Conservation (phyloP, 2,329 filamentous ascomycete genomes). For the Talaromyces sp. region DNA sequence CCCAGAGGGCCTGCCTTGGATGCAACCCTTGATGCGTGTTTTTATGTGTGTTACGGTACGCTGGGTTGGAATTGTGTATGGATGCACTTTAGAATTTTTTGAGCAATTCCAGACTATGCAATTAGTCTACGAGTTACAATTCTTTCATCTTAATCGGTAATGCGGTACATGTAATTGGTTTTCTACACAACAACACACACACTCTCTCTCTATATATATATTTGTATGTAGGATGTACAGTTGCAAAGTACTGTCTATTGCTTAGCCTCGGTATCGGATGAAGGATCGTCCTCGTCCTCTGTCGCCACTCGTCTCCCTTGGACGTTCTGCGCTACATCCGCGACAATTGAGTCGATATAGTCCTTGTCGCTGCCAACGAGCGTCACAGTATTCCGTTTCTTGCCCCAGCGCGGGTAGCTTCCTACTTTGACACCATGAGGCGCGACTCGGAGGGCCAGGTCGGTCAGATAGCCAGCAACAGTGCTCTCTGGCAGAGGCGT, state of each 20-base stretch:
- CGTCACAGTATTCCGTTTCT: slow-evolving; percentile 82
- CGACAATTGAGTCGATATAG: slow-evolving; percentile 72
- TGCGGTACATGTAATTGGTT: neutral
- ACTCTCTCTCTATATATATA: neutral
- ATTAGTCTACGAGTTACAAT: neutral
- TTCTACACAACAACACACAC: neutral
- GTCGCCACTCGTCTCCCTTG: slow-evolving; percentile 64
- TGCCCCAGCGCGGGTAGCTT: slow-evolving; percentile 90
- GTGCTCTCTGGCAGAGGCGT: slow-evolving; percentile 84
- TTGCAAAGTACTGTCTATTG: neutral
- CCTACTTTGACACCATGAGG: slow-evolving; percentile 83
- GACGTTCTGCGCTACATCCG: slow-evolving; percentile 72
- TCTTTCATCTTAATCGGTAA: neutral
- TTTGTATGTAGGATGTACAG: neutral
- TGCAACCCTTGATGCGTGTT: neutral
- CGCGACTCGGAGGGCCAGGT: slow-evolving; percentile 69
- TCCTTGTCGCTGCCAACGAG: slow-evolving; percentile 72
- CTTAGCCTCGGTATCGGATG: slow-evolving; percentile 20
- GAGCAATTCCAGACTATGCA: slow-evolving; percentile 9
- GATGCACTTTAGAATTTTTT: slow-evolving; percentile 13
- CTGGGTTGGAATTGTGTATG: slow-evolving; percentile 13
- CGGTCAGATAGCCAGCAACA: slow-evolving; percentile 76
- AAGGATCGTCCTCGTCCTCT: slow-evolving; percentile 67
- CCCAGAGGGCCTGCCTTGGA: neutral
- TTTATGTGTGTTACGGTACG: slow-evolving; percentile 9